Base-by-base conservation (phyloP, 208 protist genomes). In the Trypanosoma cruzi region DNA sequence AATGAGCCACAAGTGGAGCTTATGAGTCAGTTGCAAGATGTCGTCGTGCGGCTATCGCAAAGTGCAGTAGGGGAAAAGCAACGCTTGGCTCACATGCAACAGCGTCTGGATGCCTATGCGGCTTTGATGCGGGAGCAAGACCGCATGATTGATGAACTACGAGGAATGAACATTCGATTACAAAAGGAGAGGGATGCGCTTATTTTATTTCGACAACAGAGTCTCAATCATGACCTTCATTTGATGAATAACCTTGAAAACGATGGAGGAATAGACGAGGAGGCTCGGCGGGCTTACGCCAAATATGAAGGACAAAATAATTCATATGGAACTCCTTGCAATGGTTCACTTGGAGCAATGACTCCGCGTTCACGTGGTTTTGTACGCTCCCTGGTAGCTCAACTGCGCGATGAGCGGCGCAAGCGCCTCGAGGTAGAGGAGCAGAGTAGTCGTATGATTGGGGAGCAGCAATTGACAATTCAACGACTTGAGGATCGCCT, bases 51-150 rank as follows among this genome's bases (percentile, higher is more conserved):
- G 11, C 71, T 86, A 22, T 79, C 77, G 26, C 71, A 71, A 5
- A 64, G 80, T 46, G 74, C 82, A 22, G 75, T 79, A 0, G 69
- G 57, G 8, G 79, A 89, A 54, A 75, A 79, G 29, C 75, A 70
- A n/a, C 53, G 72, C 16, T 63, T 76, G 2, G 59, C 68, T 0
- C 64, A 80, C 31, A 69, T 79, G 65, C 71, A 71, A 29, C 60
- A 78, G 57, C 74, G 71, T 13, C 55, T 86, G 16, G 34, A 73
- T 13, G 69, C 73, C 22, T 78, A 82, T 24, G 73, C 75, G 3
- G 62, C 18, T 1, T 67, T 89, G 7, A 66, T 84, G 7, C 53
- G 54, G 20, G 80, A 84, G 66, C 77, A 89, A 64, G 80, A 86
- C 40, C 65, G 68, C 53, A 75, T 84, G 74, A 79, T 89, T 36